Percentiles rank a stretch among this genome's conserved stretches.
phyloP scores from a whole-genome alignment of 169 alveolate species.

The Plasmodium sp. region DNA sequence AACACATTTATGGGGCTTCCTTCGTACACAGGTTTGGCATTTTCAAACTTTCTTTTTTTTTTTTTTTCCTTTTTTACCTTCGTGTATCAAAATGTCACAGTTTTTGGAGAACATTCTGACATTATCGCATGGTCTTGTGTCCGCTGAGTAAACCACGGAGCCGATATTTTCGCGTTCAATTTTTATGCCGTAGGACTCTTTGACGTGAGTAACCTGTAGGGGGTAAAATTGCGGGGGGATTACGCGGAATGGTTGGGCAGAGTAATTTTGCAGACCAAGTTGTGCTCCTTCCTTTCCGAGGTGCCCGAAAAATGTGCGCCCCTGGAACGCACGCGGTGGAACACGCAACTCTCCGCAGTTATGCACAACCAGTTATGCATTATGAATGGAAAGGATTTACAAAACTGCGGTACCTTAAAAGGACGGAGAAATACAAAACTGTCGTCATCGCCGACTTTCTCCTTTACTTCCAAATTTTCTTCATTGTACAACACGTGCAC shows the following conservation, averaged over 20 bases:
- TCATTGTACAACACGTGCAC: constrained; percentile 9
- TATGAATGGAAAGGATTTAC: constrained; percentile 40
- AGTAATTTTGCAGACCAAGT: not conserved
- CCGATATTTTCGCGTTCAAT: constrained; percentile 65
- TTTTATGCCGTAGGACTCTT: constrained; percentile 83
- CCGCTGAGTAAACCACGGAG: constrained; percentile 92
- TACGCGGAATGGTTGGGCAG: constrained; percentile 71
- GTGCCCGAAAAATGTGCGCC: not conserved
- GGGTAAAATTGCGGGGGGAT: constrained; percentile 69
- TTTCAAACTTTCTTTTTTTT: constrained; percentile 10
- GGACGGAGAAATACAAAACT: constrained; percentile 14
- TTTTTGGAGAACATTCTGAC: constrained; percentile 84
- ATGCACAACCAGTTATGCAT: not conserved
- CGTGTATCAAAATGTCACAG: constrained; percentile 92
- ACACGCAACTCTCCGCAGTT: not conserved
- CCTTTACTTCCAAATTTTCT: constrained; percentile 53
- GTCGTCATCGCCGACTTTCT: constrained; percentile 10
- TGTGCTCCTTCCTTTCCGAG: not conserved
- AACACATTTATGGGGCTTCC: not conserved
- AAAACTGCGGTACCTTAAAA: constrained; percentile 19
- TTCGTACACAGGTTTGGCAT: not conserved
- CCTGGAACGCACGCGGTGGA: not conserved
- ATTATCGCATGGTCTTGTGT: constrained; percentile 91
- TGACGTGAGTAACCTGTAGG: constrained; percentile 86
- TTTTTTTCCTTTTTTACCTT: constrained; percentile 77